These are phyloP conservation scores for Colletotrichum simmondsii DNA, from an alignment of 2,329 filamentous ascomycete genomes.

Conservation along the genomic window DNA sequence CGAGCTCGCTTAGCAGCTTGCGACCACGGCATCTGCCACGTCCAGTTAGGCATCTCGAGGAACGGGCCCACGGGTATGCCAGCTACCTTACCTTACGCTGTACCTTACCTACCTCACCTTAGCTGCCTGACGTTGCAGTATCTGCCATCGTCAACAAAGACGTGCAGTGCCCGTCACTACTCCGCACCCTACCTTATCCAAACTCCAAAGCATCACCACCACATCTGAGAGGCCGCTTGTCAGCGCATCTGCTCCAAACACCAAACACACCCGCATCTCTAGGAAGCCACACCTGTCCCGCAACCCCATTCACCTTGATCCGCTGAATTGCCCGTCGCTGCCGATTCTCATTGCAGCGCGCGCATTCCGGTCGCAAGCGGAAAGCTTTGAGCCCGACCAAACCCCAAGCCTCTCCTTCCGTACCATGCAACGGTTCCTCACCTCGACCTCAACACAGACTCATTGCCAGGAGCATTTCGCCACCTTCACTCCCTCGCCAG, in stretches of 20 bases:
- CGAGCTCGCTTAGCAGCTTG: background rate
- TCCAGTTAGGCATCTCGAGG: background rate
- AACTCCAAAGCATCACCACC: background rate
- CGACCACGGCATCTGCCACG: conserved; percentile 30
- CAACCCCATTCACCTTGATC: background rate
- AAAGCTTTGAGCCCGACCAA: conserved; percentile 31
- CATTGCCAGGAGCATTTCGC: conserved; percentile 14
- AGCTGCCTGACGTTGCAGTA: background rate
- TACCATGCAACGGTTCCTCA: conserved; percentile 28
- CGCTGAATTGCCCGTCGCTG: background rate
- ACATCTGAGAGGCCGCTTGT: conserved; percentile 19
- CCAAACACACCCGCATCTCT: background rate
- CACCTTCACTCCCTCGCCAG: background rate
- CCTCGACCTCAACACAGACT: conserved; percentile 23
- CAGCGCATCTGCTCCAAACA: background rate
- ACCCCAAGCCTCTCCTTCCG: conserved; percentile 8
- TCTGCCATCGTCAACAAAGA: conserved; percentile 19
- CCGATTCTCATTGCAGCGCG: conserved; percentile 9
- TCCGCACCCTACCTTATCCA: background rate
- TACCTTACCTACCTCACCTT: background rate
- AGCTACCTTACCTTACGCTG: conserved; percentile 4
- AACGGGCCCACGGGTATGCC: background rate
- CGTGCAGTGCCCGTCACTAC: background rate
- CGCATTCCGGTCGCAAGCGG: conserved; percentile 30
- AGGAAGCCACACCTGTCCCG: background rate